Base-by-base conservation (phyloP, 495 filamentous ascomycete species). In the Podospora anserina region DNA sequence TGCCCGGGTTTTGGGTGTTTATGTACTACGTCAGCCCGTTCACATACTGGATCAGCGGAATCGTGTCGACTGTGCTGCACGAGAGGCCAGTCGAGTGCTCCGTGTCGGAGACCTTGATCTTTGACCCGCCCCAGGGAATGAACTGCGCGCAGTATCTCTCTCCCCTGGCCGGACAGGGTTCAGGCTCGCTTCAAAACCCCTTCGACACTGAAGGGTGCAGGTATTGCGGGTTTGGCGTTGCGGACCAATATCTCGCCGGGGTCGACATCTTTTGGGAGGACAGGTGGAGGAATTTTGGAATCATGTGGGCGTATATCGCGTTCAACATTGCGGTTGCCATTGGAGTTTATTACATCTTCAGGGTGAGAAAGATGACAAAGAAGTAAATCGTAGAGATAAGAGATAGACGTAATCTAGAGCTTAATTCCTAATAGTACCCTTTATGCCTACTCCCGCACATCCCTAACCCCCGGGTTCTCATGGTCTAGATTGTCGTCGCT, bases 1-100 rank as follows among this genome's bases (percentile, higher is more conserved):
- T 91, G 0, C 88, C 89, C 2, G 78, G 84, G 0, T 91, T 91
- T 78, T 92, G 90, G 90, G 85, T 85, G 44, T 91, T 91, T 77
- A 90, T 91, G 86, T 90, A 91, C 76, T 84, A 85, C 9, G 80
- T 88, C 16, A 88, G 85, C 0, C 89, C 90, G 0, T 85, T 92
- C 59, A 88, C 86, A 1, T 91, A 91, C 72, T 79, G 88, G 13
- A 82, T 90, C 19, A 75, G 76, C 4, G 84, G 82, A 0, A 83
- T 91, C 54, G 76, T 90, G 16, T 80, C 85, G 0, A 83, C 84
- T 0, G 81, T 83, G 5, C 65, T 91, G 2, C 80, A 86, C 18
- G 84, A 84, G 5, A 78, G 80, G 2, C 39, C 68, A 0, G 83
- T 87, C 6, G 34, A 76, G 3, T 92, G 90, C 74, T 80, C 88